Percentiles rank a stretch among this genome's conserved stretches.
Evolutionary conservation across 2,329 filamentous ascomycete species (phyloP).

Genomic region (Pleoardoris graminearum): DNA sequence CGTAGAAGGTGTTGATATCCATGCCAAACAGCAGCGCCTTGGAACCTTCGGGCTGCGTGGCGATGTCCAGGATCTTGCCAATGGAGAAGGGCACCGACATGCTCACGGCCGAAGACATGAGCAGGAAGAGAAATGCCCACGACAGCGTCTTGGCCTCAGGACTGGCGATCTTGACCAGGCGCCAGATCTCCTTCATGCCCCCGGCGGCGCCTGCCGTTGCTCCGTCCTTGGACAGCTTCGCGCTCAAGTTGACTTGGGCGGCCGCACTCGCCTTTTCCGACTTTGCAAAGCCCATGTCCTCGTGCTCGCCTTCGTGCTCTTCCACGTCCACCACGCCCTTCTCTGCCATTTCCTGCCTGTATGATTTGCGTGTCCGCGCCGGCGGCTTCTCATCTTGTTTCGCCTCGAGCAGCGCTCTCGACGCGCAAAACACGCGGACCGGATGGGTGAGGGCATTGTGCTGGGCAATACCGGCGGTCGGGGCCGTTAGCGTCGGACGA

Average conservation of each 20-base stretch:
- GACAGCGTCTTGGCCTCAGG: constrained; percentile 80
- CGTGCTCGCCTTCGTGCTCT: constrained; percentile 52
- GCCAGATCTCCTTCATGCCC: constrained; percentile 74
- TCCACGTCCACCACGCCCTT: constrained; percentile 41
- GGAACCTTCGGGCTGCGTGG: constrained; percentile 69
- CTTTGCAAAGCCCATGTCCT: constrained; percentile 66
- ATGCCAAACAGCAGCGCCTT: constrained; percentile 78
- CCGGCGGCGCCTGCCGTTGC: constrained; percentile 54
- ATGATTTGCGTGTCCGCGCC: constrained; percentile 35
- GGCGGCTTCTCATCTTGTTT: constrained; percentile 20
- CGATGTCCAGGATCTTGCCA: constrained; percentile 90
- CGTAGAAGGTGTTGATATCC: constrained; percentile 84
- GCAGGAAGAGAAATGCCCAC: constrained; percentile 80
- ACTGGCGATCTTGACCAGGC: constrained; percentile 83
- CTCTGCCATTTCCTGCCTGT: constrained; percentile 46
- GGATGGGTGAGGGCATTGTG: constrained; percentile 32
- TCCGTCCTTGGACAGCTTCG: constrained; percentile 83
- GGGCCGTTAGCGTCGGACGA: constrained; percentile 3
- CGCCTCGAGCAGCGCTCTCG: constrained; percentile 32
- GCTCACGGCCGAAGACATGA: constrained; percentile 88
- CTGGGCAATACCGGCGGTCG: constrained; percentile 24
- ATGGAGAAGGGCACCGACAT: constrained; percentile 98
- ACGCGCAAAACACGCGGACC: constrained; percentile 33
- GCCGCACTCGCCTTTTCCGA: constrained; percentile 86
- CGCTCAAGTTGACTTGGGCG: constrained; percentile 85